Base-by-base conservation (phyloP, 805 yeast species). In the Metschnikowia cubensis region DNA sequence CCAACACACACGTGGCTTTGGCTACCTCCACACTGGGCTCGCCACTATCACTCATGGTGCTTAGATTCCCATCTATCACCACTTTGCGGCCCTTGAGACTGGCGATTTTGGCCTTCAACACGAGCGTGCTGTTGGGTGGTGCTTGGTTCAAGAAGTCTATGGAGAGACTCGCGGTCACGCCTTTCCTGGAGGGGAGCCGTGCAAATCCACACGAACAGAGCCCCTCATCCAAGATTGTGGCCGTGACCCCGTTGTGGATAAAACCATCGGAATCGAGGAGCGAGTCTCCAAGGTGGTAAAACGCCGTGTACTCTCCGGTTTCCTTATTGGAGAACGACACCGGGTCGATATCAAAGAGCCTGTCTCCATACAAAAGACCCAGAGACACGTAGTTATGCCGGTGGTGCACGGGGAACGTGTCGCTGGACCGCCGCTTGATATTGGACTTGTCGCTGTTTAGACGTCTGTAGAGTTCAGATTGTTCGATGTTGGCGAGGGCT, bases 131-230 rank as follows among this genome's bases (percentile, higher is more conserved):
- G 51, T 82, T 79, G 0, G 90, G 85, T 2, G 75, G 76, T 0
- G 82, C 81, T 36, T 84, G 86, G 54, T 75, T 77, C 38, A 76
- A 75, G 66, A 89, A 92, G 47, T 85, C 74, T 7, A 92, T 73
- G 2, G 77, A 68, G 39, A 92, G 71, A 45, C 75, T 77, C 0
- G 96, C 99, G 0, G 99, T 92, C 21, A 94, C 96, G 13, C 98
- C 99, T 45, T 85, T 75, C 49, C 82, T 79, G 50, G 83, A 81
- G 0, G 98, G 98, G 11, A 92, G 71, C 25, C 77, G 70, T 3
- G 89, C 82, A 63, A 90, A 92, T 14, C 97, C 98, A 60, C 96
- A 87, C 40, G 82, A 75, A 60, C 96, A 89, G 29, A 92, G 69
- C 0, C 86, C 85, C 63, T 91, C 97, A 67, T 92, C 98, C 47